Evolutionary conservation across 768 basidiomycete species (phyloP), one percentile per base, ranked within the genome.

Genomic region (Boletus reticulatus): DNA sequence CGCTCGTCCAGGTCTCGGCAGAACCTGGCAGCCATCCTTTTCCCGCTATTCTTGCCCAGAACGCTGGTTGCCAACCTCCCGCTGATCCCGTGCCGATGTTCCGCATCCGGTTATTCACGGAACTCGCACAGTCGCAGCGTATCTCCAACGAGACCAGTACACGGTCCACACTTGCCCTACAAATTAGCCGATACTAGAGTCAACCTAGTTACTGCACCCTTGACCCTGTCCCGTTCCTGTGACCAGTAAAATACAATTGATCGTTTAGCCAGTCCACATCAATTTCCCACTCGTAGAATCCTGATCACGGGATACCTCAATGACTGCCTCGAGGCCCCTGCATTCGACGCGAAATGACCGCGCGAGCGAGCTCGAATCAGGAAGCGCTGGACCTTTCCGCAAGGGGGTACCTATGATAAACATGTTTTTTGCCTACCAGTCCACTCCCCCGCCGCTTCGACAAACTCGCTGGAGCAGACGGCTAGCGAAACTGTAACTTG

Each of bases 291-390:
- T 46, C 42, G 14, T 41, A 48, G 24, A 27, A 41, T 42, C 42
- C 27, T 41, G 50, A 54, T 70, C 67, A 68, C 66, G 63, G 61
- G 67, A 65, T 3, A 22, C 65, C 48, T 56, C 48, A 38, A 38
- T 38, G 10, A 13, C 50, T 52, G 67, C 67, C 67, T 68, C 66
- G 68, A 69, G 67, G 67, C 67, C 55, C 27, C 59, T 55, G 46
- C 58, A 52, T 61, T 50, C 31, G 42, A 52, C 62, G 62, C 67
- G 67, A 67, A 58, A 68, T 68, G 67, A 68, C 66, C 67, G 67
- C 68, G 66, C 53, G 67, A 68, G 48, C 43, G 13, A 2, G 4
- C 3, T 60, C 38, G 16, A 31, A 58, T 62, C 55, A 38, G 59
- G 62, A 42, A 58, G 32, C 31, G 12, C 44, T 58, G 59, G 55